Base-by-base conservation (phyloP, 306 rosid species). In the Ormosia semicastrata region DNA sequence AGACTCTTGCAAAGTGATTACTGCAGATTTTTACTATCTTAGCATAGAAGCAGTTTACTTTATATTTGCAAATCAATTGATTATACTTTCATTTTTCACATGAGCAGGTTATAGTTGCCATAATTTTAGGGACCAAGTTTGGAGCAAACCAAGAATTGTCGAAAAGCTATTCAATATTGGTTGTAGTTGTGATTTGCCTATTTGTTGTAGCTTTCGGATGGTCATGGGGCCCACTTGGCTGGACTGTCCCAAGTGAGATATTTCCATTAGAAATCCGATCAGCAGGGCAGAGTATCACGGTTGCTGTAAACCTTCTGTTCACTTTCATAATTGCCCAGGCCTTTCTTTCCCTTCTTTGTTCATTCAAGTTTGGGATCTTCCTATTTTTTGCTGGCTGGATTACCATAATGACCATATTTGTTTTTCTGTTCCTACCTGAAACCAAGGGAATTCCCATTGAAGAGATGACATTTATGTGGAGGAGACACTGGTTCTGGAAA, bases 141-240 rank as follows among this genome's bases (percentile, higher is more conserved):
- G 94, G 95, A 24, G 67, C 65, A 6, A 63, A 89, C 77, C 86
- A 90, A 49, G 87, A 75, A 37, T 78, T 90, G 44, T 69, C 98
- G 0, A 89, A 85, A 85, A 82, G 85, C 37, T 88, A 17, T 84
- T 95, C 95, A 3, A 71, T 88, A 18, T 24, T 91, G 81, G 98
- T 95, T 18, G 97, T 95, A 76, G 76, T 62, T 7, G 81, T 93
- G 82, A 77, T 95, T 7, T 95, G 98, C 87, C 89, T 95, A 14
- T 95, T 95, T 63, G 98, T 95, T 69, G 0, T 95, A 71, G 98
- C 97, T 9, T 86, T 86, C 37, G 89, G 87, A 41, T 86, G 87
- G 87, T 86, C 89, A 33, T 86, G 89, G 89, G 89, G 89, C 0
- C 87, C 87, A 11, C 85, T 86, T 57, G 87, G 89, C 0, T 86